Evolutionary conservation across 441 rosid species (phyloP).

Genomic region (Pelargonium exstipulatum): DNA sequence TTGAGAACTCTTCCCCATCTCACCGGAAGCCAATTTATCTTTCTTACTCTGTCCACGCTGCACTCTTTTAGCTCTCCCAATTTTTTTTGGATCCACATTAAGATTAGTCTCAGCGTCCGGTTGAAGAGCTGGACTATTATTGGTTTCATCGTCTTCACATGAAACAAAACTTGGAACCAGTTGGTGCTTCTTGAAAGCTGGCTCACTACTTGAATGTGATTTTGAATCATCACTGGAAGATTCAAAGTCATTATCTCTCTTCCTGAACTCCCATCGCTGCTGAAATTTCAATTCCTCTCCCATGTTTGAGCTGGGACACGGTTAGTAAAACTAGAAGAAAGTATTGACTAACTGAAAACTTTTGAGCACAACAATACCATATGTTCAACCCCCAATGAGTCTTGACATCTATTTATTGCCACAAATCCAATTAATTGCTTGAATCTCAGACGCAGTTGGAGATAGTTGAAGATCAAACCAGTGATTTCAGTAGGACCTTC

Average conservation of each 20-base stretch:
- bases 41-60: slow-evolving; percentile 23
- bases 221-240: slow-evolving; percentile 42
- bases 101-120: slow-evolving; percentile 23
- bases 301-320: slow-evolving; percentile 21
- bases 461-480: neutral
- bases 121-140: slow-evolving; percentile 24
- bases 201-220: slow-evolving; percentile 26
- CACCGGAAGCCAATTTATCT: slow-evolving; percentile 7
- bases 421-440: neutral
- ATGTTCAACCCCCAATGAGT: neutral
- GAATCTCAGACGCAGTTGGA: no score
- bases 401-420: neutral
- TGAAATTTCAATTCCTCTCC: slow-evolving; percentile 36
- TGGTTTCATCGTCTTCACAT: slow-evolving; percentile 27
- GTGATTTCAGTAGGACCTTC: neutral
- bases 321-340: slow-evolving; percentile 3
- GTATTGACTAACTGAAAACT: no score
- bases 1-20: slow-evolving; percentile 22
- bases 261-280: slow-evolving; percentile 51
- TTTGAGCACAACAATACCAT: neutral
- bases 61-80: slow-evolving; percentile 28
- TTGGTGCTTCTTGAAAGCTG: slow-evolving; percentile 30
- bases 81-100: slow-evolving; percentile 17
- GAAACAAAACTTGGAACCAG: slow-evolving; percentile 26
- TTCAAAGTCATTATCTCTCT: slow-evolving; percentile 32